Percentiles rank a stretch among this genome's conserved stretches.
Conservation (phyloP, 768 basidiomycete genomes). For the Pleurotus eryngii region DNA sequence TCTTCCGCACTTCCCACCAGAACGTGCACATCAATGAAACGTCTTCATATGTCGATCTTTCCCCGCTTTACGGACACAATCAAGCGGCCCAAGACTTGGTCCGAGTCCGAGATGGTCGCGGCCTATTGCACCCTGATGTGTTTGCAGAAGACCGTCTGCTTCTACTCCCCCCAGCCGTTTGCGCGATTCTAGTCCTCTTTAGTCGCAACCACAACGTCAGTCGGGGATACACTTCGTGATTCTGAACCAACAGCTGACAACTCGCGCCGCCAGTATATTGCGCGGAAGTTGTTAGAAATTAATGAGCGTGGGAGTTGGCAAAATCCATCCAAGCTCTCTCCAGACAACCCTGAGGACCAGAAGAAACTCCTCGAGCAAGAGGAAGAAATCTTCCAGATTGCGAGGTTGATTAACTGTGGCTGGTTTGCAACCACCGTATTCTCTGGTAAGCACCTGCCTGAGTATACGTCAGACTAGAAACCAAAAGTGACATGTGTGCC, state of each 20-base stretch:
- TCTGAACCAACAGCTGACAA: not conserved
- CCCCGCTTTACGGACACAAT: constrained; percentile 78
- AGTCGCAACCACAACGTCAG: constrained; percentile 85
- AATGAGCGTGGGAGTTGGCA: constrained; percentile 69
- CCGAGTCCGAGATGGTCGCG: constrained; percentile 58
- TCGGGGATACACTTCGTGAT: constrained; percentile 1
- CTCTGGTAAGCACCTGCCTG: constrained; percentile 1
- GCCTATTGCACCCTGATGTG: constrained; percentile 62
- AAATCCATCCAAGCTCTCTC: constrained; percentile 48
- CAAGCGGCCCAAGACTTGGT: constrained; percentile 57
- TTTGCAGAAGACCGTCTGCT: constrained; percentile 80
- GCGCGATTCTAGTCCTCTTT: constrained; percentile 79
- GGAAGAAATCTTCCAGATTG: constrained; percentile 82
- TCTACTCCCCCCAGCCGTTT: constrained; percentile 74
- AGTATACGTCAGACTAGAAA: not conserved
- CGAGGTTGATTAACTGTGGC: constrained; percentile 72
- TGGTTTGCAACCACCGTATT: constrained; percentile 59
- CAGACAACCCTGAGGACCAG: constrained; percentile 29
- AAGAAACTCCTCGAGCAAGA: constrained; percentile 49
- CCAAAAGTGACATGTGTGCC: constrained; percentile 42
- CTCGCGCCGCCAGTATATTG: constrained; percentile 59
- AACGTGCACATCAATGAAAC: constrained; percentile 76
- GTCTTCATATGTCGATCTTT: constrained; percentile 82
- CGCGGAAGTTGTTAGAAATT: constrained; percentile 70
- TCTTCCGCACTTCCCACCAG: constrained; percentile 78